phyloP scores from a whole-genome alignment of 306 rosid species.

The Pterocarpus macrocarpus region DNA sequence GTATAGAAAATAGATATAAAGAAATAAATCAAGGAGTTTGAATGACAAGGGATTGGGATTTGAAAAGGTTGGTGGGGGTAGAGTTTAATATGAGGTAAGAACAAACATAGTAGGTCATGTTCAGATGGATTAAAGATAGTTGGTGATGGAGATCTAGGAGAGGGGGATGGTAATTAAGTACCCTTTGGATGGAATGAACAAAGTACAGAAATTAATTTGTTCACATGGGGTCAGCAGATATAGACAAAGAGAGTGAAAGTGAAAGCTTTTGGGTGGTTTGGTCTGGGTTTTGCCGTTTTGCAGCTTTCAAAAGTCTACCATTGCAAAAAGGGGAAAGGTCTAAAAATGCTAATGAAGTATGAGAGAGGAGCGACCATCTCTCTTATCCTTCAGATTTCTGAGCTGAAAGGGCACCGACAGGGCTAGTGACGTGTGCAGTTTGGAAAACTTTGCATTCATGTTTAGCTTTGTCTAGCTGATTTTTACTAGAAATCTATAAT shows the following conservation, averaged over 20 bases:
- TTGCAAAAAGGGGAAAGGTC: neutral
- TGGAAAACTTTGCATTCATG: no score
- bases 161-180: neutral
- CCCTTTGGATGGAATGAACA: neutral
- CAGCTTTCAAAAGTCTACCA: slow-evolving; percentile 3
- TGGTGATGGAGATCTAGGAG: slow-evolving; percentile 31
- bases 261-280: neutral
- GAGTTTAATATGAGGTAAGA: neutral
- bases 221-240: slow-evolving; percentile 33
- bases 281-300: neutral
- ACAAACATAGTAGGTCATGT: slow-evolving; percentile 24
- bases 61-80: slow-evolving; percentile 11
- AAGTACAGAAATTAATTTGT: neutral
- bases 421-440: no score
- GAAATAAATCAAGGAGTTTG: neutral
- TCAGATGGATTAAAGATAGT: slow-evolving; percentile 35
- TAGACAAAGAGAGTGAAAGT: slow-evolving; percentile 3
- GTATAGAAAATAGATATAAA: no score
- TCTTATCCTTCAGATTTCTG: no score
- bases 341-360: neutral
- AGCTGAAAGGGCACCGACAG: no score
- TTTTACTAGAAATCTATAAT: neutral
- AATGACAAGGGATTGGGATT: neutral
- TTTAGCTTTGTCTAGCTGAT: no score
- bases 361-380: neutral